Evolutionary conservation across 2,329 filamentous ascomycete genomes (phyloP).

Genomic region (Amylocarpus encephaloides): DNA sequence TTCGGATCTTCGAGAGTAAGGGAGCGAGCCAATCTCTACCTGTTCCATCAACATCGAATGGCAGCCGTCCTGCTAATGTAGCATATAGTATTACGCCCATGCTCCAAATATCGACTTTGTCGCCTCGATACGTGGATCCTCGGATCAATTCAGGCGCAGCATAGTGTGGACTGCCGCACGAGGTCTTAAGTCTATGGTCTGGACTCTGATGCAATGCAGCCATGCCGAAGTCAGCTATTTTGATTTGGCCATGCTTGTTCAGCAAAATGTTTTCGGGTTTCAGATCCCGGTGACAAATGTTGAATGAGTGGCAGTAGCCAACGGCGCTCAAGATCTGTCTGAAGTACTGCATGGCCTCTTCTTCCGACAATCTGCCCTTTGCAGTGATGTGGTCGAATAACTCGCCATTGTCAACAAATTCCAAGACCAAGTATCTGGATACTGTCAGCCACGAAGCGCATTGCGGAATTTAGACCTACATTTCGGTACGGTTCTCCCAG

Average conservation of each 20-base stretch:
- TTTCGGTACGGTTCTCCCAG: slow-evolving; percentile 92
- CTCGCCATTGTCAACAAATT: slow-evolving; percentile 72
- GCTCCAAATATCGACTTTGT: slow-evolving; percentile 90
- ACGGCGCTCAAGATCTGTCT: slow-evolving; percentile 90
- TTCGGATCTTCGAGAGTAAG: slow-evolving; percentile 56
- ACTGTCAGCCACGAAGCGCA: slow-evolving; percentile 19
- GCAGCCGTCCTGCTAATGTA: slow-evolving; percentile 74
- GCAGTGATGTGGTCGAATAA: slow-evolving; percentile 77
- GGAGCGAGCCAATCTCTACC: slow-evolving; percentile 40
- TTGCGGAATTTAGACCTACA: slow-evolving; percentile 53
- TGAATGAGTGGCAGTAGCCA: slow-evolving; percentile 87
- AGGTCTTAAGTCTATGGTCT: slow-evolving; percentile 73
- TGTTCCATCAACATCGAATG: slow-evolving; percentile 57
- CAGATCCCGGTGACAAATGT: slow-evolving; percentile 91
- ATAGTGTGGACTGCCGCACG: slow-evolving; percentile 95
- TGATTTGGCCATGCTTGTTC: slow-evolving; percentile 68
- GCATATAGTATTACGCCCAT: slow-evolving; percentile 86
- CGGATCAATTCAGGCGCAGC: slow-evolving; percentile 87
- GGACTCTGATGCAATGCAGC: slow-evolving; percentile 80
- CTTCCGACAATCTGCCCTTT: slow-evolving; percentile 68
- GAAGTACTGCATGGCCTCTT: slow-evolving; percentile 77
- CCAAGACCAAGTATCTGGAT: slow-evolving; percentile 81
- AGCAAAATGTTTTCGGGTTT: slow-evolving; percentile 97
- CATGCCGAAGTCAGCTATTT: slow-evolving; percentile 98
- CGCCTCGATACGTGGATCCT: slow-evolving; percentile 71